These are phyloP conservation scores for Cystobasidium slooffiae DNA, from an alignment of 1,284 basidiomycete genomes.

Conservation along the genomic window DNA sequence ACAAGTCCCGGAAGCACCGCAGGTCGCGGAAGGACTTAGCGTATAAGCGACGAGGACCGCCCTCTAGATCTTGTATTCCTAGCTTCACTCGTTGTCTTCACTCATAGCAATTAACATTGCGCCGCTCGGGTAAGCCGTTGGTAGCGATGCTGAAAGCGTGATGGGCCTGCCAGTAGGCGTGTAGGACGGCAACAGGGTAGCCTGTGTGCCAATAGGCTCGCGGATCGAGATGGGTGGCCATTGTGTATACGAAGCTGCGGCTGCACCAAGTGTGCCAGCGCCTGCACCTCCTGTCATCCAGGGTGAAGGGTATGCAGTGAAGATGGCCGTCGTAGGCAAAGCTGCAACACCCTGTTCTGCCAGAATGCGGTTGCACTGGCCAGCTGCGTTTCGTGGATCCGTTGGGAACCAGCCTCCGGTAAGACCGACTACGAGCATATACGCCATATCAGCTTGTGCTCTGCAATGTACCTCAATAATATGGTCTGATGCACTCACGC, in stretches of 20 bases:
- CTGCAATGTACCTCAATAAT: background rate
- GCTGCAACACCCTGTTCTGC: slow-evolving; percentile 57
- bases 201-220: slow-evolving; percentile 53
- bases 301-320: slow-evolving; percentile 63
- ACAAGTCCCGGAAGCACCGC: background rate
- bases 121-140: slow-evolving; percentile 61
- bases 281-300: slow-evolving; percentile 77
- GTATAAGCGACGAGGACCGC: background rate
- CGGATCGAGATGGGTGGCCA: slow-evolving; percentile 48
- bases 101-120: slow-evolving; percentile 46
- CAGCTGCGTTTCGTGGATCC: slow-evolving; percentile 68
- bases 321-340: slow-evolving; percentile 28
- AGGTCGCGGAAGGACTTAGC: no score
- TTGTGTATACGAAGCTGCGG: slow-evolving; percentile 43
- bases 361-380: slow-evolving; percentile 69
- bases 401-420: slow-evolving; percentile 76
- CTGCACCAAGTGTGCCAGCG: slow-evolving; percentile 57
- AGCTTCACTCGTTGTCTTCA: background rate
- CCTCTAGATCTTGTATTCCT: background rate
- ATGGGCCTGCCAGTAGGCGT: slow-evolving; percentile 61
- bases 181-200: slow-evolving; percentile 60
- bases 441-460: no score
- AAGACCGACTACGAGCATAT: slow-evolving; percentile 66
- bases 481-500: background rate
- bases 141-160: slow-evolving; percentile 58